phyloP scores from a whole-genome alignment of 768 basidiomycete species.

The Cubamyces lactineus region DNA sequence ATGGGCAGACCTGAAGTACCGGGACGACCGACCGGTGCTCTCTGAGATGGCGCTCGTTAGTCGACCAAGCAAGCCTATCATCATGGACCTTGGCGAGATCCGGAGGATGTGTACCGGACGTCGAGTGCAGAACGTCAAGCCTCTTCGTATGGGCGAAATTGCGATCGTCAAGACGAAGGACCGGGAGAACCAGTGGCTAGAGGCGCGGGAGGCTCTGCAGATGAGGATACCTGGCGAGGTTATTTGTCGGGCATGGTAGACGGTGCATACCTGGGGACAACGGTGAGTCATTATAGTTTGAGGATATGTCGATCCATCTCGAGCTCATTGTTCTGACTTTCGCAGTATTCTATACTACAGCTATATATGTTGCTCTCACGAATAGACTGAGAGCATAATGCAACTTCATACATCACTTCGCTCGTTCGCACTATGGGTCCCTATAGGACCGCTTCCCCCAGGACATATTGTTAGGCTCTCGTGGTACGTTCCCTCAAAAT shows the following conservation, averaged over 20 bases:
- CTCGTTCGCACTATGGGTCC: too few relatives aligned
- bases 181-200: conserved; percentile 81
- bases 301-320: too few relatives aligned
- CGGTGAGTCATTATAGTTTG: not conserved
- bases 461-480: too few relatives aligned
- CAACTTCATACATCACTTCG: not conserved
- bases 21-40: conserved; percentile 86
- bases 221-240: conserved; percentile 83
- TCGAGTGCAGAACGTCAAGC: conserved; percentile 77
- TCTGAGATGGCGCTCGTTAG: conserved; percentile 79
- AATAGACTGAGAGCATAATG: not conserved
- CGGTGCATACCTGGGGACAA: not conserved
- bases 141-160: conserved; percentile 91
- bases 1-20: conserved; percentile 95
- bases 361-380: not conserved
- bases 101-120: conserved; percentile 79
- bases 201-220: conserved; percentile 89
- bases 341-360: not conserved
- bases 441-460: too few relatives aligned
- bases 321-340: too few relatives aligned
- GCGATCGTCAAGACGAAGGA: conserved; percentile 77
- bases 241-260: conserved; percentile 73
- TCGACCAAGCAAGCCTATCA: conserved; percentile 79
- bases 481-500: too few relatives aligned
- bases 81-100: conserved; percentile 76